Base-by-base conservation (phyloP, 169 alveolate genomes). In the Cryptosporidium sp. region DNA sequence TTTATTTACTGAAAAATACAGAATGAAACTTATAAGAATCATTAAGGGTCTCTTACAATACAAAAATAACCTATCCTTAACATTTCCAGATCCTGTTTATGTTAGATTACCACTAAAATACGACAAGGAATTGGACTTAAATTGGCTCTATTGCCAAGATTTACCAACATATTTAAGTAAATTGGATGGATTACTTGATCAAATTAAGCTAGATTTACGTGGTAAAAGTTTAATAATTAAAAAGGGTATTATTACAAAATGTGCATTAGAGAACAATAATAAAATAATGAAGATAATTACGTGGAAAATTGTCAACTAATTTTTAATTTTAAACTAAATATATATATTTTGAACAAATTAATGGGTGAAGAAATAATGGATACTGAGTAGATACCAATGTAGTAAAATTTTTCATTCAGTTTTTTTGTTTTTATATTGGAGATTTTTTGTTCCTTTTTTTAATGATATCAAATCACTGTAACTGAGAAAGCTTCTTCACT, bases 51-150 rank as follows among this genome's bases (percentile, higher is more conserved):
- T 62, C 9, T 37, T 80, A 37, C n/a, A 31, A 41, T 23, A 29
- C 48, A 37, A 31, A 0, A n/a, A 71, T 21, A 48, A 43, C 67
- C 23, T 55, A 55, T n/a, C 29, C 31, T 4, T 16, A 16, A 8
- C 21, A 3, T 31, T 73, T 52, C 35, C 26, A 26, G 55, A 73
- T 14, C 62, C 86, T 33, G 55, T 73, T 52, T 73, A 73, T 37
- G 71, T 73, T 21, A 52, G 70, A 37, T 31, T 73, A n/a, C 86
- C 86, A 39, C 16, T 73, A 1, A 59, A 73, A 26, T 55, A 52
- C 21, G 71, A 73, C 58, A 4, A n/a, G 10, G 71, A 51, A 18
- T 21, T 59, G 31, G 61, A 73, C 21, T 14, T 73, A 6, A 43
- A 9, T 55, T 33, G 68, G 86, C 18, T 39, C 33, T 7, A 29